A percentile compares a stretch with the other conserved stretches of the same genome.
Conservation (phyloP, 2,329 filamentous ascomycete genomes). For the Colletotrichum agaves region DNA sequence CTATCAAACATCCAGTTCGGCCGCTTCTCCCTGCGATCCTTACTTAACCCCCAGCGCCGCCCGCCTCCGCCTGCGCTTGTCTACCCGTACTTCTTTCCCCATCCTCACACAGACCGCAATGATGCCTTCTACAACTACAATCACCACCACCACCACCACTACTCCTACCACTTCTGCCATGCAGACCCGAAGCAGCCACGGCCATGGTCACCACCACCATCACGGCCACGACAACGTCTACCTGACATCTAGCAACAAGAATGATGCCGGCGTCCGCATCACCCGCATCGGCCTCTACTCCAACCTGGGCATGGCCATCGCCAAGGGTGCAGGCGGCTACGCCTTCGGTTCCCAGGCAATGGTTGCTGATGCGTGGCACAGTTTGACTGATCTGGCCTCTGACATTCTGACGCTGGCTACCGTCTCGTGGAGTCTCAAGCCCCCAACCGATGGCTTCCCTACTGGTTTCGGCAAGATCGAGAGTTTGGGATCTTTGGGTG, state of each 20-base stretch:
- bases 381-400: constrained; percentile 92
- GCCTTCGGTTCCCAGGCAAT: constrained; percentile 94
- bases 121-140: constrained; percentile 50
- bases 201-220: constrained; percentile 66
- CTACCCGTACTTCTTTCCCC: constrained; percentile 14
- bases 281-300: constrained; percentile 89
- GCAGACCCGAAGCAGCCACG: constrained; percentile 59
- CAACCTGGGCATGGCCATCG: constrained; percentile 93
- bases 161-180: constrained; percentile 39
- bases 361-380: constrained; percentile 94
- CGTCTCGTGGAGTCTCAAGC: constrained; percentile 90
- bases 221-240: constrained; percentile 84
- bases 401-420: constrained; percentile 95
- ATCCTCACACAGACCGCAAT: constrained; percentile 36
- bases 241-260: constrained; percentile 83
- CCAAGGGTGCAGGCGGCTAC: constrained; percentile 92
- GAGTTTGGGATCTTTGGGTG: constrained; percentile 90
- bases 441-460: constrained; percentile 85
- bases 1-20: constrained; percentile 31
- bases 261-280: constrained; percentile 93
- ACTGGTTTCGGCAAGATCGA: constrained; percentile 98
- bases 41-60: constrained; percentile 36
- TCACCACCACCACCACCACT: constrained; percentile 42
- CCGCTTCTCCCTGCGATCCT: constrained; percentile 30
- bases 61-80: constrained; percentile 16